phyloP scores from a whole-genome alignment of 2,329 filamentous ascomycete species.

The Colletotrichum caudatum region DNA sequence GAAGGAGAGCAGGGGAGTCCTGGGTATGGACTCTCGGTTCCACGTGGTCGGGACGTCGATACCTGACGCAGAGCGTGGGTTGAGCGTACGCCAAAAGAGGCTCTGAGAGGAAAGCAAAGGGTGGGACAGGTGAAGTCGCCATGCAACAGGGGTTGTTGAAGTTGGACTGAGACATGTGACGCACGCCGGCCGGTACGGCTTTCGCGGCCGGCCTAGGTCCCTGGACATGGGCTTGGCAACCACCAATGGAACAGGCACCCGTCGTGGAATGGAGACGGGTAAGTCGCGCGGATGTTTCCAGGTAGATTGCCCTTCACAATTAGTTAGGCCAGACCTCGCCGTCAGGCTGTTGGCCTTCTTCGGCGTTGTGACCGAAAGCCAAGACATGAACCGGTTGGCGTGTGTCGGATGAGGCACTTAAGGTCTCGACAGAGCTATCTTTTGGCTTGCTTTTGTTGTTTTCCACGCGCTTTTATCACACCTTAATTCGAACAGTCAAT shows the following conservation, averaged over 20 bases:
- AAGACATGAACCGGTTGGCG: constrained; percentile 16
- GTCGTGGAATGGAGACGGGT: constrained; percentile 18
- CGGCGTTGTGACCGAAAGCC: background rate
- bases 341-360: background rate
- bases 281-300: constrained; percentile 4
- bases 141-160: constrained; percentile 29
- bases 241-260: constrained; percentile 6
- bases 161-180: constrained; percentile 28
- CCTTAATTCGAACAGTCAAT: background rate
- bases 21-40: constrained; percentile 5
- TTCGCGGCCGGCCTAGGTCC: constrained; percentile 16
- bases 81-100: background rate
- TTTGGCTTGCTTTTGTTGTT: constrained; percentile 27
- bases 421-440: background rate
- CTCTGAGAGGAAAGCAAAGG: constrained; percentile 19
- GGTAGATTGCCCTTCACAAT: constrained; percentile 22
- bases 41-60: constrained; percentile 32
- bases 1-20: constrained; percentile 15
- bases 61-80: background rate
- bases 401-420: constrained; percentile 38
- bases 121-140: constrained; percentile 30
- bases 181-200: constrained; percentile 32
- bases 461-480: background rate
- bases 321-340: constrained; percentile 9
- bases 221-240: background rate